A percentile compares a stretch with the other conserved stretches of the same genome.
These are phyloP conservation scores for Thalassiosira exigua DNA, from an alignment of 352 stramenopile genomes.

Conservation along the genomic window DNA sequence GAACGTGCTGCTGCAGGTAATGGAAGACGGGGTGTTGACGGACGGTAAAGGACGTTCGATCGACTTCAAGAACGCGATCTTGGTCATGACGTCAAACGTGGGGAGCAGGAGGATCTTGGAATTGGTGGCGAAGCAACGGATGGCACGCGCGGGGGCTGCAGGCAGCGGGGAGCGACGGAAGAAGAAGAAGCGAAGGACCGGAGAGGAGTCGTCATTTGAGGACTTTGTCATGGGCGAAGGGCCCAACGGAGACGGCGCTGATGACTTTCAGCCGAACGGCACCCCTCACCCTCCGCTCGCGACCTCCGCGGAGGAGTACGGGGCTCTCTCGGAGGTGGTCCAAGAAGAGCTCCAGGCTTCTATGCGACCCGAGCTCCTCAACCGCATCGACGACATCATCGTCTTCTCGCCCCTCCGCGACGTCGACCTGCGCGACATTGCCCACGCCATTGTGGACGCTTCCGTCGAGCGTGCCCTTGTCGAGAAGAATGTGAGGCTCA, in stretches of 20 bases:
- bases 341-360: constrained; percentile 90
- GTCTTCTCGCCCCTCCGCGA: constrained; percentile 93
- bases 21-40: constrained; percentile 92
- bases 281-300: too few relatives aligned
- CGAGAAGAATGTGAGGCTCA: constrained; percentile 70
- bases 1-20: constrained; percentile 93
- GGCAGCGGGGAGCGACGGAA: constrained; percentile 5
- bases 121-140: constrained; percentile 43
- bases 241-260: constrained; percentile 18
- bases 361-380: constrained; percentile 96
- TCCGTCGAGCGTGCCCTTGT: constrained; percentile 65
- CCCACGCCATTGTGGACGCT: constrained; percentile 91
- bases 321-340: constrained; percentile 86
- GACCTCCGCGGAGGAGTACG: constrained; percentile 55
- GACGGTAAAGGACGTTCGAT: constrained; percentile 90
- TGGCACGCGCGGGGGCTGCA: constrained; percentile 30
- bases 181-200: constrained; percentile 36
- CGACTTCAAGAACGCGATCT: constrained; percentile 96
- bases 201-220: constrained; percentile 45
- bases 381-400: constrained; percentile 97
- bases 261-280: constrained; percentile 1
- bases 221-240: constrained; percentile 54
- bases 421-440: constrained; percentile 91
- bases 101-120: constrained; percentile 89
- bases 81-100: constrained; percentile 98